Percentiles rank a stretch among this genome's conserved stretches.
These are phyloP conservation scores for Candida pini DNA, from an alignment of 805 yeast species.

Conservation along the genomic window DNA sequence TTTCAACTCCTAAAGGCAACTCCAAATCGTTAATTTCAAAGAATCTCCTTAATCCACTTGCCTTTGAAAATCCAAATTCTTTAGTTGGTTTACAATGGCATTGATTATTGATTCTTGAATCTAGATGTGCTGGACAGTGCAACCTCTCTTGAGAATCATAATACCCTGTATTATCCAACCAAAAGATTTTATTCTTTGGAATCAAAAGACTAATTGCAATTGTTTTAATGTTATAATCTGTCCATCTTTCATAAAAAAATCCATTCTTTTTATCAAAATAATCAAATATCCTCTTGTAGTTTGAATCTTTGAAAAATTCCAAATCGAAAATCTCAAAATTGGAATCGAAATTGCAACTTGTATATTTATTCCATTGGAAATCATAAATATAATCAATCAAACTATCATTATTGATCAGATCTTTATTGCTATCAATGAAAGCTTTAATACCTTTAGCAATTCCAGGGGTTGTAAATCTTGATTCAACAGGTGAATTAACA, in stretches of 20 bases:
- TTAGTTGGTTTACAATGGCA: slow-evolving; percentile 22
- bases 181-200: slow-evolving; percentile 43
- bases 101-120: slow-evolving; percentile 8
- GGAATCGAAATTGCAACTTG: slow-evolving; percentile 53
- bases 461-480: slow-evolving; percentile 9
- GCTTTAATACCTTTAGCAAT: slow-evolving; percentile 39
- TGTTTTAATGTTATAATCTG: slow-evolving; percentile 45
- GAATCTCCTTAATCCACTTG: slow-evolving; percentile 44
- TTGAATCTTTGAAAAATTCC: slow-evolving; percentile 42
- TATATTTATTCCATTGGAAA: slow-evolving; percentile 7
- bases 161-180: slow-evolving; percentile 38
- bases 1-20: slow-evolving; percentile 15
- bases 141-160: slow-evolving; percentile 10
- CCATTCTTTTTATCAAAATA: slow-evolving; percentile 45
- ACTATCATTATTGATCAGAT: slow-evolving; percentile 31
- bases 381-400: slow-evolving; percentile 10
- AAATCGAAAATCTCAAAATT: slow-evolving; percentile 53
- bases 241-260: slow-evolving; percentile 56
- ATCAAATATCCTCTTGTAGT: slow-evolving; percentile 40
- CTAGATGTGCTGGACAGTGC: slow-evolving; percentile 16
- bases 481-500: slow-evolving; percentile 23
- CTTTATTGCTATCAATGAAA: slow-evolving; percentile 38
- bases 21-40: slow-evolving; percentile 16
- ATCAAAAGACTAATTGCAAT: slow-evolving; percentile 33
- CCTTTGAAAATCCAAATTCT: slow-evolving; percentile 40